These are phyloP conservation scores for Aureobasidium leucospermi DNA, from an alignment of 2,329 filamentous ascomycete species.

Conservation along the genomic window DNA sequence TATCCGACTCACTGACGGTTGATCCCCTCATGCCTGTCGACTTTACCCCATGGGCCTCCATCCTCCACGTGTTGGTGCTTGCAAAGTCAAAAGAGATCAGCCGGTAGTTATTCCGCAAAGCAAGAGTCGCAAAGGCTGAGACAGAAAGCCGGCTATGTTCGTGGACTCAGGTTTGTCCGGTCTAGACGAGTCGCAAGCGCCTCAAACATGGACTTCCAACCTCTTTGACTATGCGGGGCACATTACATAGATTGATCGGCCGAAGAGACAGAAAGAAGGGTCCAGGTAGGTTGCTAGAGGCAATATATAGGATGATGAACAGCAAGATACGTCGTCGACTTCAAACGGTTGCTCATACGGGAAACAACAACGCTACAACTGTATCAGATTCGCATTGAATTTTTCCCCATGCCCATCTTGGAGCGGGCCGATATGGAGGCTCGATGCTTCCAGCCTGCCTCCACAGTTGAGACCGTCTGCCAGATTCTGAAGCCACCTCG, in stretches of 20 bases:
- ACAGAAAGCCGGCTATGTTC: background rate
- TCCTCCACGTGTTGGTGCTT: slow-evolving; percentile 6
- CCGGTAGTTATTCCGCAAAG: slow-evolving; percentile 1
- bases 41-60: slow-evolving; percentile 10
- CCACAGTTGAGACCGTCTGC: background rate
- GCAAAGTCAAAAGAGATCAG: slow-evolving; percentile 10
- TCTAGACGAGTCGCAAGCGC: slow-evolving; percentile 1
- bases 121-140: background rate
- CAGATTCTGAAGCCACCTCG: slow-evolving; percentile 3
- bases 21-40: background rate
- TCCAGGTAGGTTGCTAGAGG: background rate
- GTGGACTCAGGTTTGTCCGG: background rate
- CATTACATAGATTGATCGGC: background rate
- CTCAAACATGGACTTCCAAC: background rate
- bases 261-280: background rate
- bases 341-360: background rate
- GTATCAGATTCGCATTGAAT: background rate
- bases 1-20: background rate
- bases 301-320: slow-evolving; percentile 7
- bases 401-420: background rate
- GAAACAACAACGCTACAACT: background rate
- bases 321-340: background rate
- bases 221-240: background rate
- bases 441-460: slow-evolving; percentile 7
- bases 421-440: slow-evolving; percentile 1